These are phyloP conservation scores for Talaromyces trachyspermus DNA, from an alignment of 495 filamentous ascomycete species.

Conservation along the genomic window DNA sequence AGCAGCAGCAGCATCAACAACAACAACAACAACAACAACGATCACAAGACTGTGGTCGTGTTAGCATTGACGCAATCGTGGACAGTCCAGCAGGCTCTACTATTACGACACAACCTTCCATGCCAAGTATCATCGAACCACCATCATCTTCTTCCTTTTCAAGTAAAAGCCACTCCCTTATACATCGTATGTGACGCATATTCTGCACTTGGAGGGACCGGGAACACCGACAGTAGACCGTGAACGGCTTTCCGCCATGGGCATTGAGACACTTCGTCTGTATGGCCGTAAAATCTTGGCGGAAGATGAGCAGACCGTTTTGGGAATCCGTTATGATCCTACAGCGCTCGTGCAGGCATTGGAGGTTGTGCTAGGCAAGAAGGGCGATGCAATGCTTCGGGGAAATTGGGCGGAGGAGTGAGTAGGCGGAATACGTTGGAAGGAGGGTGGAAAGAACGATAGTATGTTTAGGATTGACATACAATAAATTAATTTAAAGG, in stretches of 20 bases:
- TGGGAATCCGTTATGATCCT: slow-evolving; percentile 68
- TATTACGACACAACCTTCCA: slow-evolving; percentile 5
- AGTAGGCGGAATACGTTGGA: slow-evolving; percentile 65
- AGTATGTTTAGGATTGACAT: neutral
- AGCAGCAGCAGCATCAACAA: neutral
- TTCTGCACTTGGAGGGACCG: slow-evolving; percentile 71
- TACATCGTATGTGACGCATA: slow-evolving; percentile 69
- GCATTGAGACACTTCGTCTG: slow-evolving; percentile 68
- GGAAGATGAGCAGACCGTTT: slow-evolving; percentile 20
- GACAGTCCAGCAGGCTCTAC: neutral
- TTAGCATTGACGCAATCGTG: neutral
- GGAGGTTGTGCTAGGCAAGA: slow-evolving; percentile 66
- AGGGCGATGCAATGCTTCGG: slow-evolving; percentile 47
- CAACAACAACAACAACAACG: slow-evolving; percentile 4
- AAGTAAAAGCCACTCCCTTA: slow-evolving; percentile 21
- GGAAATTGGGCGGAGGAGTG: slow-evolving; percentile 36
- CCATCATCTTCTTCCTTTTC: neutral
- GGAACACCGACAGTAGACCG: slow-evolving; percentile 65
- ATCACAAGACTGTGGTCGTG: neutral
- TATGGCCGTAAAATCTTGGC: slow-evolving; percentile 59
- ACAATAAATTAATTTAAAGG: too few species aligned
- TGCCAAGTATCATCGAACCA: slow-evolving; percentile 12
- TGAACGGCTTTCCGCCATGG: slow-evolving; percentile 52
- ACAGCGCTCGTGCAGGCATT: slow-evolving; percentile 67
- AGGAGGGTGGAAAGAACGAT: slow-evolving; percentile 23